Base-by-base conservation (phyloP, 108 stramenopile species). In the Nitzschia sp. region DNA sequence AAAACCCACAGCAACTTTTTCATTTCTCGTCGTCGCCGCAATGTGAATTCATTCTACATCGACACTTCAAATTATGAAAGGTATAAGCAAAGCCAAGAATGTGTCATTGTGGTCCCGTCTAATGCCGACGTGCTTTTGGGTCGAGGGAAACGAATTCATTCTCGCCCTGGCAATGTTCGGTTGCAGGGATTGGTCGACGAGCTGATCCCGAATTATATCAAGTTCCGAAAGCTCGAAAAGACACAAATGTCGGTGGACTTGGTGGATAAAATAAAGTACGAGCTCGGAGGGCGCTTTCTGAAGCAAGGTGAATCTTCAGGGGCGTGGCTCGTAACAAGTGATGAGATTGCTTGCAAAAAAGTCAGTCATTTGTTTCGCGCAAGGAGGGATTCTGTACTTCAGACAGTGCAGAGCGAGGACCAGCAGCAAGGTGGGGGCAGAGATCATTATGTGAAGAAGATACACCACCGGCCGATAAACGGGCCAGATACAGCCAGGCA, bases 131-230 rank as follows among this genome's bases (percentile, higher is more conserved):
- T 87, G 23, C 73, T 93, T 0, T 86, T 86, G 46, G 92, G 92
- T 51, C 66, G 92, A 68, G 92, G 92, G 11, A 89, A 87, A 34
- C 79, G 74, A 21, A 90, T 94, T 54, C 90, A 94, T 64, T 35
- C 82, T 3, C 92, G 91, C 51, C 32, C 55, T 26, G 92, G 92
- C 11, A 94, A 94, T 64, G 36, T 59, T 17, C 62, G 34, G 1
- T 89, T 94, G 46, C 85, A 89, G n/a, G 67, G 76, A 56, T 87
- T 86, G 85, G 81, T 94, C 8, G 56, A 57, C 19, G 70, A 79
- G 8, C 1, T 15, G 1, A 35, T 46, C 25, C 24, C 25, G 1
- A 25, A 46, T 11, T 63, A 63, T 27, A 25, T 46, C 13, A 23
- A 8, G 1, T 26, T 6, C 2, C 25, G 24, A 17, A 31, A 35